Base-by-base conservation (phyloP, 179 eudicot species). In the Gypsophila paniculata region DNA sequence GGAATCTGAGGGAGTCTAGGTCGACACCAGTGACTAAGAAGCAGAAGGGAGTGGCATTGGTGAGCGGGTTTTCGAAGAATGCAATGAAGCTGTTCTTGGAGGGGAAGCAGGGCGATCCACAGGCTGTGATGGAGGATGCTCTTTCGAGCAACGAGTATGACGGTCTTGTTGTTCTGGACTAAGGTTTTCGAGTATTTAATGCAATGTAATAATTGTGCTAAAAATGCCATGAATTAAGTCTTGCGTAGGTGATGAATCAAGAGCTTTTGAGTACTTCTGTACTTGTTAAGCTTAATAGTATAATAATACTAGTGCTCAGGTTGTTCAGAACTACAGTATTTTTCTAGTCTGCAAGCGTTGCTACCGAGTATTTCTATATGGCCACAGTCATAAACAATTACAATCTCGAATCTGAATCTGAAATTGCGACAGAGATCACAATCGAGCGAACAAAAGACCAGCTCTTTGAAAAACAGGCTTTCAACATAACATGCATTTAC, bases 1-100 rank as follows among this genome's bases (percentile, higher is more conserved):
- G 90, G 88, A 84, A 86, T 51, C 68, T 85, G 44, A 79, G 67
- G 60, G 48, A 71, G 8, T 76, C 79, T 0, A 39, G 19, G 25
- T 38, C 71, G 18, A 71, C 59, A 2, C 75, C 79, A 2, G 75
- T 76, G 39, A 53, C 71, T 0, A 54, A 44, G 23, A 44, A 49
- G 48, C 71, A 77, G 42, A 53, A 63, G 15, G 81, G 77, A 6
- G 70, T 77, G 9, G 77, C 77, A 4, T 21, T 77, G 32, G 81
- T 77, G 4, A 73, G 80, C 15, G 80, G 80, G 10, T 65, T 65
- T 17, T 76, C 75, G 3, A 76, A 76, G 75, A 76, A 76, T 58
- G n/a, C 68, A 4, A 19, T 77, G 60, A 73, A 67, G 8, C 46
- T 73, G 74, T 73, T 77, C 36, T 52, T 77, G 69, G 57, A 57